Evolutionary conservation across 2,329 filamentous ascomycete genomes (phyloP).

Genomic region (Neoarthrinium moseri): DNA sequence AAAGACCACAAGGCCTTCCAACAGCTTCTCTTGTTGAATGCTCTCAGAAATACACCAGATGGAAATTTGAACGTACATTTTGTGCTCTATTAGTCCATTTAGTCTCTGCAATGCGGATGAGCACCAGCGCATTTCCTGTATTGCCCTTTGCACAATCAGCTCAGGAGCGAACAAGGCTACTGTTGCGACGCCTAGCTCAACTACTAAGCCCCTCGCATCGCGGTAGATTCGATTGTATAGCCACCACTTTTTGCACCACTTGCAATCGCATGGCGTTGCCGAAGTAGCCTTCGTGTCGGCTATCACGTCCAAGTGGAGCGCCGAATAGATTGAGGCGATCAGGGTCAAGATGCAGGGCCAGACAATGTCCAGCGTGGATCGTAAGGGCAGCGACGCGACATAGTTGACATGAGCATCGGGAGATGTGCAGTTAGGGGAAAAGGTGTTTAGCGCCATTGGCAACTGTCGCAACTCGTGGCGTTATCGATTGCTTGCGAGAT

Average conservation of each 20-base stretch:
- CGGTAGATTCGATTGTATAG: neutral
- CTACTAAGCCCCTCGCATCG: neutral
- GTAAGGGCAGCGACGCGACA: neutral
- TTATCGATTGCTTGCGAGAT: no score
- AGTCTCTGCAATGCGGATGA: neutral
- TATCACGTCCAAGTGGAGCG: neutral
- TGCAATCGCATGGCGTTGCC: neutral
- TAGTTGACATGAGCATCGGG: neutral
- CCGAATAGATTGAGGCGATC: neutral
- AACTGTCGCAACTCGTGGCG: no score
- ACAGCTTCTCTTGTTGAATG: neutral
- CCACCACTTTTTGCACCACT: neutral
- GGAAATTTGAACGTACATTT: neutral
- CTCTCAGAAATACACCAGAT: neutral
- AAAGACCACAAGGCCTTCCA: no score
- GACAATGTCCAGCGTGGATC: neutral
- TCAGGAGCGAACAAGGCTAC: neutral
- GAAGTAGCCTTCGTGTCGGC: neutral
- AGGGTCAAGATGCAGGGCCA: neutral
- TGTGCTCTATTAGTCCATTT: neutral
- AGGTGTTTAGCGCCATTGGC: neutral
- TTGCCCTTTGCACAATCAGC: neutral
- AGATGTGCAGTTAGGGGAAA: neutral
- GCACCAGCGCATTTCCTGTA: neutral
- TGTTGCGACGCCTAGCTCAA: neutral